These are phyloP conservation scores for Fusarium praegraminearum DNA, from an alignment of 2,329 filamentous ascomycete genomes.

Conservation along the genomic window DNA sequence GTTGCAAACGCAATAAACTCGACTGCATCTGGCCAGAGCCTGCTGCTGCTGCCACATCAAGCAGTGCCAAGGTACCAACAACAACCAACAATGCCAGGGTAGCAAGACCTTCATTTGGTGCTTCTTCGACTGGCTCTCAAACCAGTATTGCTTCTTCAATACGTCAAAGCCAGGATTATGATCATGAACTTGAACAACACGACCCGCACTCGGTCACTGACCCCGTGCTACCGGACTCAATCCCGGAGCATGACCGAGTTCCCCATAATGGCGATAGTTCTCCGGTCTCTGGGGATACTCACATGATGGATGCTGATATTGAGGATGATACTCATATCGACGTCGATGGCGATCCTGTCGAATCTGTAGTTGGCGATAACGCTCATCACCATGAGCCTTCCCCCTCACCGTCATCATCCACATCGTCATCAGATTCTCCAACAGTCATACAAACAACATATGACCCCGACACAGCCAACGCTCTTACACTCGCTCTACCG, in stretches of 20 bases:
- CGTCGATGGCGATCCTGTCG: conserved; percentile 19
- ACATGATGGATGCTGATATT: conserved; percentile 43
- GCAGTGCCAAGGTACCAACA: conserved; percentile 16
- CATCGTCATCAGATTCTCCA: conserved; percentile 39
- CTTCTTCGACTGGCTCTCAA: conserved; percentile 26
- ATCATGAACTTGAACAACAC: background rate
- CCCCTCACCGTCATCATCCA: conserved; percentile 37
- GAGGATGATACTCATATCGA: conserved; percentile 33
- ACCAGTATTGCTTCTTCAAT: conserved; percentile 16
- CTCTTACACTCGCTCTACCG: conserved; percentile 36
- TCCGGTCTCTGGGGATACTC: conserved; percentile 39
- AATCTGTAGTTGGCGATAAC: conserved; percentile 32
- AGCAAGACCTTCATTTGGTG: conserved; percentile 30
- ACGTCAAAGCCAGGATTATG: conserved; percentile 12
- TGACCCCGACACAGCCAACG: conserved; percentile 38
- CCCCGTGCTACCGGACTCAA: conserved; percentile 26
- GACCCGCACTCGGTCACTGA: conserved; percentile 30
- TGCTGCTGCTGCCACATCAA: background rate
- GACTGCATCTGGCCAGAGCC: conserved; percentile 62
- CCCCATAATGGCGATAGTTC: conserved; percentile 34
- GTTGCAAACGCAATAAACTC: conserved; percentile 65
- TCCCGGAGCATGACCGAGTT: conserved; percentile 25
- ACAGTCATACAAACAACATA: conserved; percentile 17
- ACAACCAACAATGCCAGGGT: conserved; percentile 18
- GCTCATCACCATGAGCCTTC: conserved; percentile 29